Percentiles rank a stretch among this genome's conserved stretches.
phyloP scores from a whole-genome alignment of 2,329 filamentous ascomycete genomes.

The Capronia epimyces region DNA sequence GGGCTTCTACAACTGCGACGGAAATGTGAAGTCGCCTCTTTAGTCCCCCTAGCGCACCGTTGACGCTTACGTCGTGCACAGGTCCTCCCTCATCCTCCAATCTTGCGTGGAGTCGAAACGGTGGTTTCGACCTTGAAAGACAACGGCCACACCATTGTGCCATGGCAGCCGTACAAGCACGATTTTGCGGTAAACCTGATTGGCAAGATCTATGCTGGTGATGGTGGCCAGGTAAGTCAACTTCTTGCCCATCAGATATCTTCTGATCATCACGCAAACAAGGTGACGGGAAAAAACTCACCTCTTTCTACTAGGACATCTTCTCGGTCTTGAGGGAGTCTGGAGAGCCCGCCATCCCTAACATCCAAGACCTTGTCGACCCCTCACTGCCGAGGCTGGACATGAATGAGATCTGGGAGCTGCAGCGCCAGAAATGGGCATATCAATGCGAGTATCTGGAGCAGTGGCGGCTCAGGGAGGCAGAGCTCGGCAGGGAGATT shows the following conservation, averaged over 20 bases:
- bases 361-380: conserved; percentile 34
- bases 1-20: conserved; percentile 35
- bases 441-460: conserved; percentile 36
- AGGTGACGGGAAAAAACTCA: background rate
- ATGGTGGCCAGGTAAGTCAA: conserved; percentile 45
- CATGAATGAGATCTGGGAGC: conserved; percentile 30
- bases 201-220: conserved; percentile 40
- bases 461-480: conserved; percentile 24
- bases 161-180: conserved; percentile 32
- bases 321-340: conserved; percentile 47
- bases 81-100: conserved; percentile 37
- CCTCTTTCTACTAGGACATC: conserved; percentile 36
- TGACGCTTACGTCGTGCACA: conserved; percentile 18
- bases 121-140: conserved; percentile 29
- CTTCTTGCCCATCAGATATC: background rate
- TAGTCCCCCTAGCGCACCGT: background rate
- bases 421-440: conserved; percentile 34
- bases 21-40: conserved; percentile 25
- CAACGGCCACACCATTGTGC: conserved; percentile 35
- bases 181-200: conserved; percentile 35
- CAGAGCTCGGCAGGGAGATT: conserved; percentile 46
- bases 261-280: background rate
- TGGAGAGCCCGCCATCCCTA: conserved; percentile 48
- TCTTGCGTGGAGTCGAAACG: conserved; percentile 33
- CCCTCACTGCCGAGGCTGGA: conserved; percentile 25